Evolutionary conservation across 2,329 filamentous ascomycete genomes (phyloP).

Genomic region (Knufia petricola): DNA sequence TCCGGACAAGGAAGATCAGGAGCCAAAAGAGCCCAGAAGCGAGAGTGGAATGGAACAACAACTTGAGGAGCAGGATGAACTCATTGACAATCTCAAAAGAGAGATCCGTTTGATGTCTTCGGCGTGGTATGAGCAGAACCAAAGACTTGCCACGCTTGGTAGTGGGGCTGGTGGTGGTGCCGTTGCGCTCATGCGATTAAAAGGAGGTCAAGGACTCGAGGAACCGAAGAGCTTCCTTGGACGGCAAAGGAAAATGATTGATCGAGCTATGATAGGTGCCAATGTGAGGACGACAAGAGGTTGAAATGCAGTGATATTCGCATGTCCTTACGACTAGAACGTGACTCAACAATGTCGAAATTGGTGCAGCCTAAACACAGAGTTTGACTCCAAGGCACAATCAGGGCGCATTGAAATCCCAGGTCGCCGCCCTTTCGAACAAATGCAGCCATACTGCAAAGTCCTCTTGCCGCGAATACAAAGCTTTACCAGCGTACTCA

Average conservation of each 20-base stretch:
- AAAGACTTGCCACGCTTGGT: slow-evolving; percentile 36
- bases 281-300: background rate
- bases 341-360: too few relatives aligned
- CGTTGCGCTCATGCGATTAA: slow-evolving; percentile 28
- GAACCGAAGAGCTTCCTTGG: slow-evolving; percentile 37
- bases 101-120: slow-evolving; percentile 38
- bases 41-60: slow-evolving; percentile 11
- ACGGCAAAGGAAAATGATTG: slow-evolving; percentile 35
- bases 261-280: slow-evolving; percentile 22
- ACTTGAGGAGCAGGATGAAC: slow-evolving; percentile 14
- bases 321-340: background rate
- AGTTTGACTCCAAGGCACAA: too few relatives aligned
- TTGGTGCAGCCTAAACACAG: too few relatives aligned
- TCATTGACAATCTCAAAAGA: slow-evolving; percentile 24
- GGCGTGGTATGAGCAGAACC: slow-evolving; percentile 40
- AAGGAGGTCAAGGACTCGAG: slow-evolving; percentile 26
- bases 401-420: too few relatives aligned
- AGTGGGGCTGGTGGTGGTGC: slow-evolving; percentile 29
- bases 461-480: too few relatives aligned
- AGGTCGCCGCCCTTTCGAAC: too few relatives aligned
- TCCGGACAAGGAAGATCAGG: slow-evolving; percentile 7
- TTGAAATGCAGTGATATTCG: background rate
- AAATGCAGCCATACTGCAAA: too few relatives aligned
- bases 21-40: slow-evolving; percentile 1
- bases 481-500: too few relatives aligned